phyloP scores from a whole-genome alignment of 2,329 filamentous ascomycete genomes.

The Colletotrichum melonis region DNA sequence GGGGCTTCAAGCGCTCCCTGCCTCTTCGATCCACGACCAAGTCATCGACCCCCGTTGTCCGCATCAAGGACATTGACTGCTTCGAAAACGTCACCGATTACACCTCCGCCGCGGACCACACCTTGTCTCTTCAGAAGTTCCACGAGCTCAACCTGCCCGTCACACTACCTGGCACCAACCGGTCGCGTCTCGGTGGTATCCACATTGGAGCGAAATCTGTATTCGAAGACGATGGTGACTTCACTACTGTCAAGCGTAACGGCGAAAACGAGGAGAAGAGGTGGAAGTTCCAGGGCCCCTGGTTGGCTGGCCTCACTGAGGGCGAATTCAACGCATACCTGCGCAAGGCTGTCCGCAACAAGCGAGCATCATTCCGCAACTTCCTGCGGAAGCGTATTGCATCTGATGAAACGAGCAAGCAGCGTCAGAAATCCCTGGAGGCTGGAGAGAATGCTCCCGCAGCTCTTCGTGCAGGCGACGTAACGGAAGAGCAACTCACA shows the following conservation, averaged over 20 bases:
- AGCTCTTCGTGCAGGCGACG: constrained; percentile 47
- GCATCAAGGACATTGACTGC: constrained; percentile 83
- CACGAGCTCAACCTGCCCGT: constrained; percentile 83
- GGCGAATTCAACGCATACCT: constrained; percentile 70
- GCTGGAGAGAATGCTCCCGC: constrained; percentile 45
- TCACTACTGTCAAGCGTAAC: constrained; percentile 53
- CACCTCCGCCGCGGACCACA: constrained; percentile 83
- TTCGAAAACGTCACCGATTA: constrained; percentile 92
- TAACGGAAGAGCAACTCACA: constrained; percentile 63
- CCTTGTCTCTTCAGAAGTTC: constrained; percentile 85
- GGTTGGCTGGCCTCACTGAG: constrained; percentile 72
- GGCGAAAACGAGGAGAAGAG: constrained; percentile 52
- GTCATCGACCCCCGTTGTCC: constrained; percentile 79
- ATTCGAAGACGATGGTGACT: constrained; percentile 69
- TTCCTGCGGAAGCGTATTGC: constrained; percentile 64
- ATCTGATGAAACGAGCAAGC: constrained; percentile 54
- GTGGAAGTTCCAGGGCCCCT: constrained; percentile 76
- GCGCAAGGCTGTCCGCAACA: constrained; percentile 62
- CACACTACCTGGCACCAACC: constrained; percentile 57
- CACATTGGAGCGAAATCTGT: constrained; percentile 58
- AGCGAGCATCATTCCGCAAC: constrained; percentile 64
- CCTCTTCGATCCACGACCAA: constrained; percentile 80
- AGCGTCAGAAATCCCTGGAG: constrained; percentile 52
- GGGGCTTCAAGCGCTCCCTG: constrained; percentile 90
- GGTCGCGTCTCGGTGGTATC: constrained; percentile 16